phyloP scores from a whole-genome alignment of 176 grass and related monocot species.

The Juncus effusus region DNA sequence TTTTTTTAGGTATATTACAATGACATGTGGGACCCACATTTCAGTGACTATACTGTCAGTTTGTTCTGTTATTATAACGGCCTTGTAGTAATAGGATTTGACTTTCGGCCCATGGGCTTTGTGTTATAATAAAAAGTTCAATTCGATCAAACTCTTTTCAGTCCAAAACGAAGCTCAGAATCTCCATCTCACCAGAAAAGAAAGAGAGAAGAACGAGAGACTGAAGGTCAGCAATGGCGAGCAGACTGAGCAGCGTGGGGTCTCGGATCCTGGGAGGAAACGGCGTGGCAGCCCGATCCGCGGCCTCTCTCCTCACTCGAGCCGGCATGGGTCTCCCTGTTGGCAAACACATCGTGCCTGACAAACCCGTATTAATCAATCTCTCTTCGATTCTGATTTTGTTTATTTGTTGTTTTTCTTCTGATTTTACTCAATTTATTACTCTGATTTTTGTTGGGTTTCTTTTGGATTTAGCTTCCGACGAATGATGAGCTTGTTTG shows the following conservation, averaged over 20 bases:
- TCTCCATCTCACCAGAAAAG: not conserved
- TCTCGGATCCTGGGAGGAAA: conserved; percentile 76
- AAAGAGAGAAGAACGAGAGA: not conserved
- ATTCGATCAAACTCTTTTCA: too few species aligned
- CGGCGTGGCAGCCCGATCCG: conserved; percentile 58
- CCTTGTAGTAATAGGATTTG: too few species aligned
- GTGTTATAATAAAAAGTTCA: too few species aligned
- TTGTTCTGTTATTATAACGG: too few species aligned
- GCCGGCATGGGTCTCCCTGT: conserved; percentile 90
- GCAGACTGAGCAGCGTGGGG: conserved; percentile 58
- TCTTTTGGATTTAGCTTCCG: conserved; percentile 44
- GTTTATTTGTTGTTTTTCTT: not conserved
- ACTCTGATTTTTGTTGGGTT: not conserved
- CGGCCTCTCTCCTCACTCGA: conserved; percentile 59
- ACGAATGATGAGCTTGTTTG: conserved; percentile 71
- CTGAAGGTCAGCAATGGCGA: conserved; percentile 45
- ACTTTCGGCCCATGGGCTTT: too few species aligned
- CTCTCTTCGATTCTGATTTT: not conserved
- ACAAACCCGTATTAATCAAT: conserved; percentile 55
- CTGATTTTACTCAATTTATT: conserved; percentile 11
- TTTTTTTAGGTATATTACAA: too few species aligned
- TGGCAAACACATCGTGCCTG: conserved; percentile 88
- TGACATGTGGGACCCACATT: too few species aligned
- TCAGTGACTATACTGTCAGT: too few species aligned
- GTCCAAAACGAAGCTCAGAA: too few species aligned